phyloP scores from a whole-genome alignment of 441 rosid species.

The Populus tomentosa region DNA sequence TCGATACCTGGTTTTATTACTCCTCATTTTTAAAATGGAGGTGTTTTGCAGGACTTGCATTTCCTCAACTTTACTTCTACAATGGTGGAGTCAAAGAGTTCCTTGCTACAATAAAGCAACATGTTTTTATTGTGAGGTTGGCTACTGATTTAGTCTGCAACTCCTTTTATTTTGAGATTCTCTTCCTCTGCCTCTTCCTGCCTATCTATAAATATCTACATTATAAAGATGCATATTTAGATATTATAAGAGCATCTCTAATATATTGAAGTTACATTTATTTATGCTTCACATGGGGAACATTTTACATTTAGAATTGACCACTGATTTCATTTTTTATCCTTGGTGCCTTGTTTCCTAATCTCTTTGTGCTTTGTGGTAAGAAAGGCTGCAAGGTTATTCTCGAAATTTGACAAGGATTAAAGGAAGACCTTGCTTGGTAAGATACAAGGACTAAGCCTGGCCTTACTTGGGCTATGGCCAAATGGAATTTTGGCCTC shows the following conservation, averaged over 20 bases:
- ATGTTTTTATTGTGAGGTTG: slow-evolving; percentile 84
- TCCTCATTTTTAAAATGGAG: slow-evolving; percentile 14
- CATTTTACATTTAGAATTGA: background rate
- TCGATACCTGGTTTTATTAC: background rate
- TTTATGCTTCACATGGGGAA: background rate
- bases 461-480: background rate
- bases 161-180: background rate
- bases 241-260: background rate
- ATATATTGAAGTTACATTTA: background rate
- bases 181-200: background rate
- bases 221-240: background rate
- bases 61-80: slow-evolving; percentile 92
- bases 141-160: slow-evolving; percentile 18
- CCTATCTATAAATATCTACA: background rate
- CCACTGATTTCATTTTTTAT: background rate
- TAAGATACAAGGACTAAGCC: background rate
- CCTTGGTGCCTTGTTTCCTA: background rate
- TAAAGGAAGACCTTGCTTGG: background rate
- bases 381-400: background rate
- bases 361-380: background rate
- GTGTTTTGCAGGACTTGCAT: slow-evolving; percentile 75
- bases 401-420: background rate
- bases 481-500: background rate
- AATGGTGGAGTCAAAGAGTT: slow-evolving; percentile 94
- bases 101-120: slow-evolving; percentile 82